Evolutionary conservation across 2,329 filamentous ascomycete species (phyloP), one percentile per base, ranked within the genome.

Genomic region (Nemania sp.): DNA sequence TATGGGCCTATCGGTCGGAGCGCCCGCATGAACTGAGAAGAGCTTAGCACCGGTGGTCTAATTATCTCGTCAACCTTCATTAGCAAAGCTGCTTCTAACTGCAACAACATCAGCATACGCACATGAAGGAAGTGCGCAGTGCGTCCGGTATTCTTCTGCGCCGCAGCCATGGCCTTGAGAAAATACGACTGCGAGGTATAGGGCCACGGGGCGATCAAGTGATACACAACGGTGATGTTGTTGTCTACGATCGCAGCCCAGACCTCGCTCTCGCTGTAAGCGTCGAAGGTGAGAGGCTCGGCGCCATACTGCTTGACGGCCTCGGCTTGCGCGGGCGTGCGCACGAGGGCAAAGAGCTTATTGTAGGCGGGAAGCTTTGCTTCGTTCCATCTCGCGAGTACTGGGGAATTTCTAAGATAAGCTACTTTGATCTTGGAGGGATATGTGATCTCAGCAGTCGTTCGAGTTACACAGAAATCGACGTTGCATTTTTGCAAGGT

Each of bases 41-140:
- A 78, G 60, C 65, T 82, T 83, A 20, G 79, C 79, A 0, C 80
- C 80, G 2, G 66, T 73, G 0, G 79, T 81, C 69, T 76, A 34
- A 28, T 28, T 28, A 6, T 6, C 24, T 28, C 26, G 12, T 12
- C 8, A 31, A 3, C 43, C 20, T 6, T n/a, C n/a, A 30, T 52
- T 41, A 54, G 41, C 6, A 11, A 37, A 28, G 12, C 6, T 23
- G 6, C 4, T 23, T 14, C 26, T 24, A 6, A 12, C 9, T 12
- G 19, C 7, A 5, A n/a, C 6, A 3, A 5, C 43, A 8, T 30
- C 20, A 15, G 24, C 22, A 20, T 44, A 58, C 67, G 26, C 45
- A 68, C 70, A 54, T 77, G 74, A n/a, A 81, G 56, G 50, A 81
- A 78, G 58, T 81, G 78, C 2, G 78, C 75, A 0, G 75, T 66